phyloP scores from a whole-genome alignment of 2,329 filamentous ascomycete genomes.

The Hypoxylon sp. region DNA sequence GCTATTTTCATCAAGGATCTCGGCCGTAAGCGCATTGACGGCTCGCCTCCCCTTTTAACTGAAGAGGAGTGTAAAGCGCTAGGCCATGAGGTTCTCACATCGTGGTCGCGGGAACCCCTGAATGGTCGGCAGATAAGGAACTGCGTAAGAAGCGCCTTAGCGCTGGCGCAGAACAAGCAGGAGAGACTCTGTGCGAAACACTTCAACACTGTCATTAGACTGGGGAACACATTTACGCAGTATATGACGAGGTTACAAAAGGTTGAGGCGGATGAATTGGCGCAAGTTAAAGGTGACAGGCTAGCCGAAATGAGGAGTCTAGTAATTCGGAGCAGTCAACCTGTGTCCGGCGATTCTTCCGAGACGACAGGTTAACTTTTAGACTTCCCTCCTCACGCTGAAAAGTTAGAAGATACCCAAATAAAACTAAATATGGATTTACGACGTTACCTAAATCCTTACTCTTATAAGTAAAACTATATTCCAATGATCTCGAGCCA shows the following conservation, averaged over 20 bases:
- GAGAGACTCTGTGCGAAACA: slow-evolving; percentile 2
- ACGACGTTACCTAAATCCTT: neutral
- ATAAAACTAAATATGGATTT: neutral
- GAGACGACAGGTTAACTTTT: neutral
- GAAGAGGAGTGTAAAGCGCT: slow-evolving; percentile 8
- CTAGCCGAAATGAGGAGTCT: slow-evolving; percentile 8
- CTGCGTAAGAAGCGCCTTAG: slow-evolving; percentile 6
- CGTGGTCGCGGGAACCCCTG: neutral
- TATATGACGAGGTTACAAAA: slow-evolving; percentile 9
- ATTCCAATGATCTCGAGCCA: neutral
- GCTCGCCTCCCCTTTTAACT: slow-evolving; percentile 5
- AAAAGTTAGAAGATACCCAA: neutral
- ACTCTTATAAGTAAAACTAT: neutral
- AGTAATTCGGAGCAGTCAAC: neutral
- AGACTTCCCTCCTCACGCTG: neutral
- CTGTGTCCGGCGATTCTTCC: neutral
- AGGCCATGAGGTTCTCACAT: slow-evolving; percentile 6
- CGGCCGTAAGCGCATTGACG: slow-evolving; percentile 1
- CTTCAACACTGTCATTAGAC: slow-evolving; percentile 3
- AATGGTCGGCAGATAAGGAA: slow-evolving; percentile 7
- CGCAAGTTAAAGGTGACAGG: slow-evolving; percentile 9
- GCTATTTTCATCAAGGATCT: slow-evolving; percentile 14
- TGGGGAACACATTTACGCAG: slow-evolving; percentile 1
- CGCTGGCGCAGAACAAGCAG: slow-evolving; percentile 8
- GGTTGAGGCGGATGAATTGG: slow-evolving; percentile 11